These are phyloP conservation scores for Dentipellis fragilis DNA, from an alignment of 768 basidiomycete species.

Conservation along the genomic window DNA sequence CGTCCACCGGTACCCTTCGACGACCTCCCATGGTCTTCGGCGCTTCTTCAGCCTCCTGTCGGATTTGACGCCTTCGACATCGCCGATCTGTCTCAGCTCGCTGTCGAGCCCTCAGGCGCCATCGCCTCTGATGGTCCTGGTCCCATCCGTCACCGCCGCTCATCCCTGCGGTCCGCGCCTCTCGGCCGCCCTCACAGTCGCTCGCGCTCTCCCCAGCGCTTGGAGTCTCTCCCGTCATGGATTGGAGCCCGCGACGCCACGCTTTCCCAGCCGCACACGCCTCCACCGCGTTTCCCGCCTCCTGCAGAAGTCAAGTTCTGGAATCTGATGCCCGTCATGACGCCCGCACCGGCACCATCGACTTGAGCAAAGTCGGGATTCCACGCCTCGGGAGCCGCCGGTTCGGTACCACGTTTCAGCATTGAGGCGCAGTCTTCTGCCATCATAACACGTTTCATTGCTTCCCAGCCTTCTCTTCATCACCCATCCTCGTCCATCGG, in stretches of 20 bases:
- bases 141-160: constrained; percentile 13
- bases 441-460: no score
- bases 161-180: constrained; percentile 1
- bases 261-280: not conserved
- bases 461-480: no score
- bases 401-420: no score
- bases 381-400: no score
- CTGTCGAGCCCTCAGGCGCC: constrained; percentile 5
- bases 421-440: no score
- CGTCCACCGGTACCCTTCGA: constrained; percentile 10
- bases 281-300: constrained; percentile 12
- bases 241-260: not conserved
- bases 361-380: no score
- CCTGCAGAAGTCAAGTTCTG: constrained; percentile 11
- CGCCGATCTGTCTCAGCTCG: constrained; percentile 13
- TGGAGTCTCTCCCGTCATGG: constrained; percentile 1
- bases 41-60: constrained; percentile 8
- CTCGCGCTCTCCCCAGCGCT: constrained; percentile 2
- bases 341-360: constrained; percentile 3
- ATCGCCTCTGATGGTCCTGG: constrained; percentile 3
- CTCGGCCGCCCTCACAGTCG: constrained; percentile 4
- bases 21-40: constrained; percentile 14
- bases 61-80: constrained; percentile 9
- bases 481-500: not conserved
- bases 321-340: constrained; percentile 14